Evolutionary conservation across 1,284 basidiomycete genomes (phyloP).

Genomic region (Bjerkandera adusta): DNA sequence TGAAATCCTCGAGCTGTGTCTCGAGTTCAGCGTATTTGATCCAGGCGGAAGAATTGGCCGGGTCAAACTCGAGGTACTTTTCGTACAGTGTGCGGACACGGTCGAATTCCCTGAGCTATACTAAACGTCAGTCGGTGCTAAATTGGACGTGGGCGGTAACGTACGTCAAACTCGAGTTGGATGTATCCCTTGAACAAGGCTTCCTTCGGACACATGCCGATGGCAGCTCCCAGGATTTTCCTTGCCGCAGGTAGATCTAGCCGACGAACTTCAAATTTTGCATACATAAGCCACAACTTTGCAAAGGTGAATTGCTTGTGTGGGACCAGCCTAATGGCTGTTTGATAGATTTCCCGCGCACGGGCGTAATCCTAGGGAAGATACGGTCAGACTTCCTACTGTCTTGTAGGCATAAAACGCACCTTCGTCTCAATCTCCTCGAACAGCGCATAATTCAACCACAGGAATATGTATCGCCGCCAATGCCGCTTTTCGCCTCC

Average conservation of each 20-base stretch:
- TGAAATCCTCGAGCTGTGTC: conserved; percentile 87
- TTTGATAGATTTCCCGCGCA: conserved; percentile 90
- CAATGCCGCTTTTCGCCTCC: conserved; percentile 88
- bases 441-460: conserved; percentile 95
- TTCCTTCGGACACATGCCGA: conserved; percentile 97
- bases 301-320: conserved; percentile 98
- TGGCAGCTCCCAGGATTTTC: conserved; percentile 87
- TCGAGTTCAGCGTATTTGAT: conserved; percentile 98
- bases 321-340: conserved; percentile 85
- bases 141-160: conserved; percentile 23
- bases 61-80: conserved; percentile 93
- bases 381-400: conserved; percentile 7
- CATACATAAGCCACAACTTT: conserved; percentile 91
- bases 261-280: conserved; percentile 89
- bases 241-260: conserved; percentile 84
- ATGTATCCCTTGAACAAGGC: conserved; percentile 93
- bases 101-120: conserved; percentile 89
- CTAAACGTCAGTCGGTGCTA: conserved; percentile 4
- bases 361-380: conserved; percentile 71
- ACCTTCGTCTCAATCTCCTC: conserved; percentile 96
- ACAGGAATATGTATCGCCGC: conserved; percentile 96
- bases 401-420: conserved; percentile 8
- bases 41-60: conserved; percentile 91
- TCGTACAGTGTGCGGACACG: conserved; percentile 91
- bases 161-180: conserved; percentile 85